Evolutionary conservation across 2,329 filamentous ascomycete species (phyloP), one percentile per base, ranked within the genome.

Genomic region (Eurotiales sp.): DNA sequence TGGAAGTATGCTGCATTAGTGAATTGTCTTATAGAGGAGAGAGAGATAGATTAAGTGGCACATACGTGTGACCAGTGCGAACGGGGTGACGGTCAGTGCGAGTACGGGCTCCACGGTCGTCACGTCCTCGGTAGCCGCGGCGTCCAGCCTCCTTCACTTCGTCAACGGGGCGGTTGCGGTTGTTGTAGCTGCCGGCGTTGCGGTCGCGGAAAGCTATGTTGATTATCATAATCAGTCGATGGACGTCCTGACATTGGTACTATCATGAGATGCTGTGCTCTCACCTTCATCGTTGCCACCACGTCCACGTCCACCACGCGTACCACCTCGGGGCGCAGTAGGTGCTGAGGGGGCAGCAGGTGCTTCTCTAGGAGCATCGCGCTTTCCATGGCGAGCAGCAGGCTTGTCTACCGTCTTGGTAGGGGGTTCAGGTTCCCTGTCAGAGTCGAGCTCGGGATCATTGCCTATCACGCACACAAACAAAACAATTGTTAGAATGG

Each of bases 381-480:
- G 89, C 86, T 96, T 96, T 72, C 82, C 83, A 71, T 82, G 81
- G 73, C 90, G 86, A 67, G 83, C 78, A 61, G 79, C 75, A 61
- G 84, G 82, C 84, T 93, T 95, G 74, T 96, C 90, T 70, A 93
- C 82, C 72, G 88, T 87, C 83, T 90, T 93, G 66, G 88, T 85
- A 66, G 90, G 91, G 71, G 86, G 86, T 65, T 84, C 79, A 66
- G 86, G 84, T 61, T 81, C 80, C 76, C 85, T 84, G 76, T 92
- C 89, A 71, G 82, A 81, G 72, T 85, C 83, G 69, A 82, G 79
- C 70, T 86, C 83, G 62, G 80, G 81, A 71, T 86, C 83, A 73
- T 86, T 86, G 73, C 83, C 83, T 85, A 71, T 61, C 59, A 58
- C 34, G 56, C 40, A 57, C 45, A 54, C 53, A 45, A 55, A 56